Evolutionary conservation across 148 eudicot genomes (phyloP), one percentile per base, ranked within the genome.

Genomic region (Oxyria digyna): DNA sequence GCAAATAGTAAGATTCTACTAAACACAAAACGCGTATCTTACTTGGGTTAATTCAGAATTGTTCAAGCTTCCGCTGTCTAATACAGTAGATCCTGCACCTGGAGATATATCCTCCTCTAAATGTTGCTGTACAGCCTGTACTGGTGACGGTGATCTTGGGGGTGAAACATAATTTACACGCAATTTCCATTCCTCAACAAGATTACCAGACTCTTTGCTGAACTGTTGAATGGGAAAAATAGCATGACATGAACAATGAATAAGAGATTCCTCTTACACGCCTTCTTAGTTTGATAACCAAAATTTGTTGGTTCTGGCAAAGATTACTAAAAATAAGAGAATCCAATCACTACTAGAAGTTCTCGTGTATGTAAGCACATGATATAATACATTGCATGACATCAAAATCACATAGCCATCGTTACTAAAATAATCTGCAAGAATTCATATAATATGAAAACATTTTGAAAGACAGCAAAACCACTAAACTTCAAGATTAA

Each of bases 31-130:
- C 26, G n/a, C 6, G 24, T 18, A 49, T 49, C 72, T 67, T 41
- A 81, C 78, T 72, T 52, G 38, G 41, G 66, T 75, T 70, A 86
- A 81, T 70, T 86, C 89, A 13, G 84, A 69, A 62, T 68, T 74
- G 62, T 74, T 84, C 13, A 70, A 49, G n/a, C n/a, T n/a, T n/a
- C n/a, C n/a, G n/a, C n/a, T n/a, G n/a, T n/a, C n/a, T n/a, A n/a
- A n/a, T n/a, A 71, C 72, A 26, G 78, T 71, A 10, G 74, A 74
- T 76, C 78, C 78, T 1, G 74, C 75, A 76, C 78, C 78, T 1
- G 87, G 86, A 4, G 96, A 85, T 67, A 75, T 62, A 15, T 82
- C 91, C 75, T 89, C 96, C 57, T 89, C 96, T 17, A 87, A 81
- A 42, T 87, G 90, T 77, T 87, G 85, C n/a, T n/a, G n/a, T n/a